Percentiles rank a stretch among this genome's conserved stretches.
These are phyloP conservation scores for Leptographium lundbergii DNA, from an alignment of 2,329 filamentous ascomycete species.

Conservation along the genomic window DNA sequence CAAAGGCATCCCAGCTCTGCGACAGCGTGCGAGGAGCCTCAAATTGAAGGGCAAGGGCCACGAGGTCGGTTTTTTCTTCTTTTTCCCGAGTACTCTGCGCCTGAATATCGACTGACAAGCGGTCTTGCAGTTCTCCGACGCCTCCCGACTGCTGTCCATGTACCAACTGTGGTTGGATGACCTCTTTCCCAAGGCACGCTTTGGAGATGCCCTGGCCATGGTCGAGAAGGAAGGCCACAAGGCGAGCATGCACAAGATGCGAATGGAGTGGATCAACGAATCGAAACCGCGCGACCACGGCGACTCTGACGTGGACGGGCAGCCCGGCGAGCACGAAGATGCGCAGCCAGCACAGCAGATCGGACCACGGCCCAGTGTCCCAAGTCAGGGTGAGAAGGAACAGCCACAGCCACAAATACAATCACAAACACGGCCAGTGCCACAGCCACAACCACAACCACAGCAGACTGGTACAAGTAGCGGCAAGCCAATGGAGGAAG, in stretches of 20 bases:
- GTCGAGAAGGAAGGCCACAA: conserved; percentile 90
- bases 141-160: conserved; percentile 67
- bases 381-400: background rate
- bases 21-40: conserved; percentile 55
- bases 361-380: background rate
- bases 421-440: background rate
- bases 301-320: conserved; percentile 14
- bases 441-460: background rate
- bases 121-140: conserved; percentile 60
- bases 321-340: conserved; percentile 14
- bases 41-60: conserved; percentile 89
- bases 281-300: conserved; percentile 38
- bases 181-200: conserved; percentile 87
- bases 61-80: conserved; percentile 44
- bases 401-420: background rate
- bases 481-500: conserved; percentile 22
- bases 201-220: conserved; percentile 77
- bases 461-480: conserved; percentile 14
- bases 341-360: background rate
- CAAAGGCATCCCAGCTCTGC: conserved; percentile 71
- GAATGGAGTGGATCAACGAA: conserved; percentile 77
- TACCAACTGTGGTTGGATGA: conserved; percentile 98
- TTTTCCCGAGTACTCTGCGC: background rate
- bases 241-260: conserved; percentile 59
- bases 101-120: background rate